Evolutionary conservation across 2,329 filamentous ascomycete species (phyloP).

Genomic region (Cryphonectria nitschkei): DNA sequence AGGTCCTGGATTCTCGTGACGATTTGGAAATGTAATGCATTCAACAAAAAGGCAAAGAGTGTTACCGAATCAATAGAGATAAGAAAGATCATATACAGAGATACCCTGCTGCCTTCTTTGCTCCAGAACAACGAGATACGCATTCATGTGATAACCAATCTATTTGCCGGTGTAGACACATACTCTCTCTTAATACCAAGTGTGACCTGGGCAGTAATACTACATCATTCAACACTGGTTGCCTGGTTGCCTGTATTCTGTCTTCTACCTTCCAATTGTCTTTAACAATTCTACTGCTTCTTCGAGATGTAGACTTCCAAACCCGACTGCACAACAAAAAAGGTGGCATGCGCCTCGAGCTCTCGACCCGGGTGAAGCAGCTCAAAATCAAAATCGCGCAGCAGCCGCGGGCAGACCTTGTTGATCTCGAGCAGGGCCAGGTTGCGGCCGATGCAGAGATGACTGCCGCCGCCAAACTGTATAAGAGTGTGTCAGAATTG

Average conservation of each 20-base stretch:
- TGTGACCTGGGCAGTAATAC: background rate
- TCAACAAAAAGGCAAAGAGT: background rate
- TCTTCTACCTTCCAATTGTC: no score
- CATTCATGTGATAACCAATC: no score
- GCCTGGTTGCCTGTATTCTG: background rate
- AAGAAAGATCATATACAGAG: no score
- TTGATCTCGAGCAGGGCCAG: constrained; percentile 61
- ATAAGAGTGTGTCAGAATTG: background rate
- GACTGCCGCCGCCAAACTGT: constrained; percentile 57
- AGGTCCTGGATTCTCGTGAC: background rate
- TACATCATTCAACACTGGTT: background rate
- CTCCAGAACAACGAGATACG: no score
- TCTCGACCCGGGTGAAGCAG: constrained; percentile 53
- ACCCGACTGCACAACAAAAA: constrained; percentile 63
- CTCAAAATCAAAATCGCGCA: constrained; percentile 58
- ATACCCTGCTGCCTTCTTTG: no score
- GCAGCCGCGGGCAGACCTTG: constrained; percentile 59
- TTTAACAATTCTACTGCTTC: constrained; percentile 29
- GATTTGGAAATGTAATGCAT: background rate
- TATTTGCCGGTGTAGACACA: no score
- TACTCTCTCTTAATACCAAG: background rate
- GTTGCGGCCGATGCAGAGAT: constrained; percentile 60
- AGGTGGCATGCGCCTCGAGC: constrained; percentile 58
- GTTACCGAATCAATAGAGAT: background rate
- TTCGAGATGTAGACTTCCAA: constrained; percentile 54